A percentile compares a stretch with the other conserved stretches of the same genome.
These are phyloP conservation scores for Rusavskia elegans DNA, from an alignment of 495 filamentous ascomycete genomes.

Conservation along the genomic window DNA sequence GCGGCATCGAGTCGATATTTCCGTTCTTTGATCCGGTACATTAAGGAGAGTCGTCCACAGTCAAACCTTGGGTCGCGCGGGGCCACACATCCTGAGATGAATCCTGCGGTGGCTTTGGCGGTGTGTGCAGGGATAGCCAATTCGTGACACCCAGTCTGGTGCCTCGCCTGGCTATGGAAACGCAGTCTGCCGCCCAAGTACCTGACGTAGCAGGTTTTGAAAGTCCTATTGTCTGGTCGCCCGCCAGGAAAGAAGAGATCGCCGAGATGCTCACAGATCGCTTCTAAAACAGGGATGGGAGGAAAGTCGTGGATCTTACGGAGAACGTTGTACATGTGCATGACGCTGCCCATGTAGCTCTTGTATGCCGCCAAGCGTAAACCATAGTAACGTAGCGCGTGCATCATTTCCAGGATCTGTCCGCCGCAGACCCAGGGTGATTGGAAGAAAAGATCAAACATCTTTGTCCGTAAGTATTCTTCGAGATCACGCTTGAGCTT, in stretches of 20 bases:
- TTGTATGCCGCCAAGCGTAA: slow-evolving; percentile 14
- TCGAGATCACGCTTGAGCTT: slow-evolving; percentile 9
- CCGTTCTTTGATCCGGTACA: slow-evolving; percentile 10
- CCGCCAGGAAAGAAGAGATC: slow-evolving; percentile 13
- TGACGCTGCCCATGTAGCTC: slow-evolving; percentile 11
- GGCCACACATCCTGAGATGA: slow-evolving; percentile 3
- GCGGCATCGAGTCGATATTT: slow-evolving; percentile 4
- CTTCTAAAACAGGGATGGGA: slow-evolving; percentile 12
- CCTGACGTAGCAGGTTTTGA: slow-evolving; percentile 10
- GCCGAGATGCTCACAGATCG: slow-evolving; percentile 2
- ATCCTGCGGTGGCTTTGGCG: slow-evolving; percentile 14
- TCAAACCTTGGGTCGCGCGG: slow-evolving; percentile 9
- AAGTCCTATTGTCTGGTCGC: slow-evolving; percentile 9
- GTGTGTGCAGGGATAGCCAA: slow-evolving; percentile 11
- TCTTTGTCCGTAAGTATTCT: slow-evolving; percentile 6
- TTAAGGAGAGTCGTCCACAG: slow-evolving; percentile 7
- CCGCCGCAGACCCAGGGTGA: slow-evolving; percentile 13
- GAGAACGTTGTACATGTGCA: slow-evolving; percentile 15
- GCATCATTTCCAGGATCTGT: slow-evolving; percentile 14
- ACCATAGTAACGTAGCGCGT: slow-evolving; percentile 12
- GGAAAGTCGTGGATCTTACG: slow-evolving; percentile 2
- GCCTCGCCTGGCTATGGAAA: slow-evolving; percentile 7
- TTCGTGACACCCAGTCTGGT: slow-evolving; percentile 10
- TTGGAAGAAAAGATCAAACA: slow-evolving; percentile 14
- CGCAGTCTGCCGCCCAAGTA: slow-evolving; percentile 13